Evolutionary conservation across 441 rosid genomes (phyloP).

Genomic region (Hura crepitans): DNA sequence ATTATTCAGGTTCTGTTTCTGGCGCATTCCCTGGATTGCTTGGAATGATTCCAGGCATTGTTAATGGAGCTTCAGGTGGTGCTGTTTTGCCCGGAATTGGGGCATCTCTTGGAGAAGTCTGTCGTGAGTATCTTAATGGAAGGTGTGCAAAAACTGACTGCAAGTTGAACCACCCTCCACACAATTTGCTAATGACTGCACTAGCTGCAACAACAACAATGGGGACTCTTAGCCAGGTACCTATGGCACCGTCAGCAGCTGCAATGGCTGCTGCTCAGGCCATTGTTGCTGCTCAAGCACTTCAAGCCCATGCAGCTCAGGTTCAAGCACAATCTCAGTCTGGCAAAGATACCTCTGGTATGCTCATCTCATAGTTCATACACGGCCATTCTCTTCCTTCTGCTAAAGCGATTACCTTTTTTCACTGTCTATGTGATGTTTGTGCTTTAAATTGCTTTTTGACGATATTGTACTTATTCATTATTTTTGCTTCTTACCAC

Average conservation of each 20-base stretch:
- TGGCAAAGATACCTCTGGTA: slow-evolving; percentile 71
- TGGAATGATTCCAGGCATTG: slow-evolving; percentile 93
- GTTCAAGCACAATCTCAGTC: slow-evolving; percentile 82
- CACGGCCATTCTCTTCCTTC: neutral
- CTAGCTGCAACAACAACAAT: slow-evolving; percentile 83
- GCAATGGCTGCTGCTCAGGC: slow-evolving; percentile 99
- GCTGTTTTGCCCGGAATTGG: slow-evolving; percentile 94
- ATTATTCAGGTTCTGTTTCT: slow-evolving; percentile 89
- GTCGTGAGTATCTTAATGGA: slow-evolving; percentile 90
- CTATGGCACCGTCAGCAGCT: slow-evolving; percentile 99
- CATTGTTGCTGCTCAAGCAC: slow-evolving; percentile 97
- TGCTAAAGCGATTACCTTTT: neutral
- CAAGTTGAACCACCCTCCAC: slow-evolving; percentile 90
- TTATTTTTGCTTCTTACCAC: slow-evolving; percentile 3
- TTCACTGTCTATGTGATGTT: neutral
- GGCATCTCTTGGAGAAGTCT: slow-evolving; percentile 93
- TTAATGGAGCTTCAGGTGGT: slow-evolving; percentile 90
- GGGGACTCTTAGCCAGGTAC: slow-evolving; percentile 88
- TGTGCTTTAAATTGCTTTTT: neutral
- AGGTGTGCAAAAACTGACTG: slow-evolving; percentile 77
- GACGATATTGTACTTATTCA: neutral
- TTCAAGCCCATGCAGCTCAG: slow-evolving; percentile 99
- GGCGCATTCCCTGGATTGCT: slow-evolving; percentile 87
- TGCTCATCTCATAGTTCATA: neutral
- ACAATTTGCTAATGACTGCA: slow-evolving; percentile 85